Evolutionary conservation across 2,329 filamentous ascomycete genomes (phyloP).

Genomic region (Calonectria hawksworthii): DNA sequence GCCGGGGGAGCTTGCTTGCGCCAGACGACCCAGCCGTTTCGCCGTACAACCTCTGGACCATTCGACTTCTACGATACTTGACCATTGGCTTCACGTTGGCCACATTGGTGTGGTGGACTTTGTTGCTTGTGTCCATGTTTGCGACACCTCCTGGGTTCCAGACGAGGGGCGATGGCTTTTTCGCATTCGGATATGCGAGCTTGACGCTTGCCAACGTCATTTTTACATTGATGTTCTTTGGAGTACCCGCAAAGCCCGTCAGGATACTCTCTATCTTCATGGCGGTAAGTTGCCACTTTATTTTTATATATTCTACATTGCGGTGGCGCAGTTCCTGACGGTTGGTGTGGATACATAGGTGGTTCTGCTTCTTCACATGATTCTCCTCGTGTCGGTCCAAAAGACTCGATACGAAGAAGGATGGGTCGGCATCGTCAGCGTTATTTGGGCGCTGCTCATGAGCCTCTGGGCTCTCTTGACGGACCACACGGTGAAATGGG

Average conservation of each 20-base stretch:
- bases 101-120: constrained; percentile 92
- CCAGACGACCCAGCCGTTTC: constrained; percentile 72
- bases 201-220: constrained; percentile 82
- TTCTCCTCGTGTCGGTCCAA: constrained; percentile 83
- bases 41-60: constrained; percentile 95
- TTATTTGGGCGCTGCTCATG: constrained; percentile 85
- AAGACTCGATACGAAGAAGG: constrained; percentile 86
- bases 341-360: constrained; percentile 38
- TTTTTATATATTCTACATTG: background rate
- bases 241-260: constrained; percentile 84
- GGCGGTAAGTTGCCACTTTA: constrained; percentile 51
- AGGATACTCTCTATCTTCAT: constrained; percentile 80
- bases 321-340: background rate
- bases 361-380: constrained; percentile 72
- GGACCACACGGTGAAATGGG: constrained; percentile 89
- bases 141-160: constrained; percentile 90
- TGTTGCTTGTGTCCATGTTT: constrained; percentile 91
- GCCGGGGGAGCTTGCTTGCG: constrained; percentile 48
- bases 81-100: constrained; percentile 82
- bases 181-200: constrained; percentile 86
- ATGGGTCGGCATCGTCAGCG: constrained; percentile 90
- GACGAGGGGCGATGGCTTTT: constrained; percentile 92
- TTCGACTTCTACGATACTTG: constrained; percentile 83
- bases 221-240: constrained; percentile 87
- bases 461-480: constrained; percentile 83